Base-by-base conservation (phyloP, 768 basidiomycete genomes). In the Multifurca ochricompacta region DNA sequence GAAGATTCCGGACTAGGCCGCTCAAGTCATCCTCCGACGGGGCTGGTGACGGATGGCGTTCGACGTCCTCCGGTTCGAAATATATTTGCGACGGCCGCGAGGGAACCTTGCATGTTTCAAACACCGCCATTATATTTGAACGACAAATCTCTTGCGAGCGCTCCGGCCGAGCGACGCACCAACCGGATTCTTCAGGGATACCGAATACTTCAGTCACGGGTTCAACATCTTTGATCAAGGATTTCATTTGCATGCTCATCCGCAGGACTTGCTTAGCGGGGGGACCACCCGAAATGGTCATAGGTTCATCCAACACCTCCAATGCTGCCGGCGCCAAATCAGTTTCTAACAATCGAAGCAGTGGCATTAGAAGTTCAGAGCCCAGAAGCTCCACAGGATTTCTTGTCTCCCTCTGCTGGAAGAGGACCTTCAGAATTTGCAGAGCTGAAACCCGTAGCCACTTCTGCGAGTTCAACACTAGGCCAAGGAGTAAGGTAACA, bases 231-330 rank as follows among this genome's bases (percentile, higher is more conserved):
- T 71, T 65, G 27, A 71, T 65, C 31, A 69, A 67, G 14, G 75
- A 67, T 27, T 75, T 77, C 21, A 76, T 66, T 59, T 87, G 83
- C 80, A 93, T 84, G 68, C 91, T 92, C 89, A 94, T 91, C 6
- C 90, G 81, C 21, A 94, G 74, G n/a, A 93, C 87, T 60, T 91
- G 86, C 55, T 86, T 86, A 1, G 90, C 88, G 0, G 84, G 77
- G 43, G 81, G 82, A 21, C 87, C 85, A 39, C 83, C 81, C 1
- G 81, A 81, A 70, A 92, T 85, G 18, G 77, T 79, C 68, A 89
- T 81, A 0, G 92, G 92, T 62, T 93, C 87, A 62, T 96, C 92
- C 6, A 97, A 77, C n/a, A 97, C 91, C 44, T 94, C 93, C 43
- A 97, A 75, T 1, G 92, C 93, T 58, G 88, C 81, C 7, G 83